Evolutionary conservation across 805 yeast genomes (phyloP), one percentile per base, ranked within the genome.

Genomic region (Nakazawaea holstii): DNA sequence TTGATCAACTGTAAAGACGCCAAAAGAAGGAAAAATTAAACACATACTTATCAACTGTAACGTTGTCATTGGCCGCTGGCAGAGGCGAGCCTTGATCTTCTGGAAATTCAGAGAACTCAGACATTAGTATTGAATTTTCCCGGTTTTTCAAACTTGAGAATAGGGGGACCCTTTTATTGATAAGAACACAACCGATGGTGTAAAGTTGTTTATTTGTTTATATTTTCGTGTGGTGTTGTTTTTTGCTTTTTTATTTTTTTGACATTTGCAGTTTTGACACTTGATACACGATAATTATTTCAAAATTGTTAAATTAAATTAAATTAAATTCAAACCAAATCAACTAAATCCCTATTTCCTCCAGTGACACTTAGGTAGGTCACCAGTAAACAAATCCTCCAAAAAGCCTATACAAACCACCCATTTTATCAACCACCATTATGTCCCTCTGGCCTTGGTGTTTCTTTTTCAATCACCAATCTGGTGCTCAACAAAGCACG

Each of bases 401-500:
- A 30, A 30, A n/a, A 4, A 30, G n/a, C 3, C 33, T 30, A 30
- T 6, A 30, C 33, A 30, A 30, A 11, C 3, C 6, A n/a, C 15
- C 24, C 24, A 36, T 20, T n/a, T 17, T 41, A 36, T 37, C 27
- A 53, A 35, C 55, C 56, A 26, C 55, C 55, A 11, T 43, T 48
- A 11, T 32, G 51, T 6, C 56, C 60, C 7, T 52, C 57, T 0
- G 64, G 64, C 29, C 68, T 54, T n/a, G 54, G 54, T 20, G 53
- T 59, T 42, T 88, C 96, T 51, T 72, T 80, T 54, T 84, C 85
- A 6, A 85, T 73, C 1, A 90, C 70, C 4, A 83, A 50, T 24
- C 85, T 76, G 49, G 72, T 78, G 11, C 84, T 76, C 32, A 91
- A 68, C 41, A 91, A 65, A 43, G 59, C 59, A 45, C 91, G 70